Evolutionary conservation across 1,284 basidiomycete genomes (phyloP).

Genomic region (Jaminaea rosea): DNA sequence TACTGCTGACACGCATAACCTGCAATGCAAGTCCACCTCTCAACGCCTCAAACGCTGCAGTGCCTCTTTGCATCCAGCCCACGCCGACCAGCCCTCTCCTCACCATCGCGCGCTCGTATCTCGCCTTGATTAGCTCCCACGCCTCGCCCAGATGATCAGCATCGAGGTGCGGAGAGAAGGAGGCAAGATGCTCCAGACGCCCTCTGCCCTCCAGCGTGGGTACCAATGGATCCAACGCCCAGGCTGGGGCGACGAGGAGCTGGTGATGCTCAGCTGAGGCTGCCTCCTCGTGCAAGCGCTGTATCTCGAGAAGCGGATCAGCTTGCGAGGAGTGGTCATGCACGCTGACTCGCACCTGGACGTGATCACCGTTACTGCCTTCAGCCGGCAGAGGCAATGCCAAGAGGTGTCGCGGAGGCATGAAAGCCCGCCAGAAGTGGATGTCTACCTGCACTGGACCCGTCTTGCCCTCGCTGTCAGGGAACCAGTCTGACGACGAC

Average conservation of each 20-base stretch:
- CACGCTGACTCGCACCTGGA: background rate
- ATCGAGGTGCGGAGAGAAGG: slow-evolving; percentile 13
- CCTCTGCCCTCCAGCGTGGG: too few species aligned
- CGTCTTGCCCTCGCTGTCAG: too few species aligned
- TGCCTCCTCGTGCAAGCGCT: background rate
- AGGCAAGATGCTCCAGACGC: background rate
- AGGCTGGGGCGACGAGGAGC: slow-evolving; percentile 6
- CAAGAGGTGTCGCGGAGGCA: slow-evolving; percentile 16
- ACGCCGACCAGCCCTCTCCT: background rate
- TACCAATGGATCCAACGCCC: slow-evolving; percentile 4
- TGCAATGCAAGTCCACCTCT: background rate
- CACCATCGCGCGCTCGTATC: too few species aligned
- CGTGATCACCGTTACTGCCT: background rate
- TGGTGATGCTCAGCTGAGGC: background rate
- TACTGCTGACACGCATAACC: background rate
- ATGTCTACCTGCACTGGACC: too few species aligned
- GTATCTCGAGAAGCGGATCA: background rate
- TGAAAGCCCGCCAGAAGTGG: slow-evolving; percentile 20
- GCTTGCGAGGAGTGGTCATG: background rate
- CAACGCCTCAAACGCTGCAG: background rate
- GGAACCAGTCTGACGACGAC: too few species aligned
- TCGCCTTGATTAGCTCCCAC: too few species aligned
- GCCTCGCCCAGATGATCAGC: slow-evolving; percentile 18
- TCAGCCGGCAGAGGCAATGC: background rate
- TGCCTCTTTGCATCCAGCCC: background rate